These are phyloP conservation scores for Candida glucosophila DNA, from an alignment of 1,139 yeast species.

Conservation along the genomic window DNA sequence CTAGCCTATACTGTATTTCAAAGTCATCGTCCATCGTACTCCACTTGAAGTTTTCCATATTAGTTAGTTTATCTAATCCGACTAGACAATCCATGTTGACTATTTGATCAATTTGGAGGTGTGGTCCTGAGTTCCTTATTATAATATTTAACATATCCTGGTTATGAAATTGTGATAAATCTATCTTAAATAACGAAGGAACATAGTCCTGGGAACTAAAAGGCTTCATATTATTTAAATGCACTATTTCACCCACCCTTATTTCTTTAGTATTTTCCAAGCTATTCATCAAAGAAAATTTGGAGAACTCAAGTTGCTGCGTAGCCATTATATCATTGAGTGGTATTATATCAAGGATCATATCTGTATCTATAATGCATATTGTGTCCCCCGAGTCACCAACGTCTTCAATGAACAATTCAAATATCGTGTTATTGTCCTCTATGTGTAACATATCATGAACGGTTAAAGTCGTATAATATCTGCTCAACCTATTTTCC, in stretches of 20 bases:
- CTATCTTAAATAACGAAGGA: conserved; percentile 10
- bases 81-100: conserved; percentile 27
- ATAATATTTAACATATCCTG: conserved; percentile 13
- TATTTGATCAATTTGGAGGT: too few species aligned
- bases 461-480: conserved; percentile 38
- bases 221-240: conserved; percentile 6
- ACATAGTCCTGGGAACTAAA: conserved; percentile 7
- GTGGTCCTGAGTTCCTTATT: too few species aligned
- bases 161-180: too few species aligned
- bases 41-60: conserved; percentile 26
- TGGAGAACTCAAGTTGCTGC: conserved; percentile 17
- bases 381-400: conserved; percentile 31
- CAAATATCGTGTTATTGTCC: conserved; percentile 22
- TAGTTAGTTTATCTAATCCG: too few species aligned
- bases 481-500: conserved; percentile 37
- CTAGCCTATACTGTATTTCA: too few species aligned
- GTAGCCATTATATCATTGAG: conserved; percentile 36
- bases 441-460: conserved; percentile 27
- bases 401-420: conserved; percentile 31
- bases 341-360: conserved; percentile 47
- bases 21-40: conserved; percentile 26
- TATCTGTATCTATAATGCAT: conserved; percentile 64
- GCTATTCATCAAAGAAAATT: conserved; percentile 8
- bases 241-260: conserved; percentile 6
- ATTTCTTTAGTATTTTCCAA: conserved; percentile 6